Evolutionary conservation across 2,329 filamentous ascomycete species (phyloP), one percentile per base, ranked within the genome.

Genomic region (Fusarium domesticum): DNA sequence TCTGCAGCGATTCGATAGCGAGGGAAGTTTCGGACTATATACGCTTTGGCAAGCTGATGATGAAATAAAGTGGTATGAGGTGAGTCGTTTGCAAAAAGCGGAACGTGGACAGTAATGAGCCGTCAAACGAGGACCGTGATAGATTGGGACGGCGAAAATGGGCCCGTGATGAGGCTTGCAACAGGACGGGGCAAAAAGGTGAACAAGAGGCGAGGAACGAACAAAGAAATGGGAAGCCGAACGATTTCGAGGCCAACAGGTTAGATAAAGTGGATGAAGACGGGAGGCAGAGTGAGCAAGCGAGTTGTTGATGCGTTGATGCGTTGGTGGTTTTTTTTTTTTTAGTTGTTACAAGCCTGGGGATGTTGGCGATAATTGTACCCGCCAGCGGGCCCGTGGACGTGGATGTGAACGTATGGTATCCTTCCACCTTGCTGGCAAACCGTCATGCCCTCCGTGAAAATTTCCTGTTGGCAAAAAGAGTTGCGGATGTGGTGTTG

Each of bases 341-440:
- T 48, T 47, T 54, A 31, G 46, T 54, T 51, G 54, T 56, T 53
- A 55, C 51, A 56, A 39, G 44, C 39, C 37, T 43, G 54, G 56
- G 56, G 56, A 57, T 38, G 50, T 50, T 59, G 48, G 42, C 43
- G 56, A 57, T 57, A 50, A 59, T 52, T 28, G 56, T 59, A 59
- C 56, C 56, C 43, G 50, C 42, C 51, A 46, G 47, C 49, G 38
- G 43, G 49, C 28, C 41, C 20, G 47, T 47, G 45, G 38, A 44
- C 51, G 51, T 54, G 49, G 35, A 39, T 32, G 37, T 39, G 32
- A 38, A 42, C 38, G 31, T 33, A 36, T 48, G 46, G 47, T 41
- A 37, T 47, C 46, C 42, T 49, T 50, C 54, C 56, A 57, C 57
- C 54, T 54, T 52, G 57, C 53, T 53, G 45, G 39, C 18, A 38